Evolutionary conservation across 805 yeast species (phyloP), one percentile per base, ranked within the genome.

Genomic region (Kodamaea neixiangensis): DNA sequence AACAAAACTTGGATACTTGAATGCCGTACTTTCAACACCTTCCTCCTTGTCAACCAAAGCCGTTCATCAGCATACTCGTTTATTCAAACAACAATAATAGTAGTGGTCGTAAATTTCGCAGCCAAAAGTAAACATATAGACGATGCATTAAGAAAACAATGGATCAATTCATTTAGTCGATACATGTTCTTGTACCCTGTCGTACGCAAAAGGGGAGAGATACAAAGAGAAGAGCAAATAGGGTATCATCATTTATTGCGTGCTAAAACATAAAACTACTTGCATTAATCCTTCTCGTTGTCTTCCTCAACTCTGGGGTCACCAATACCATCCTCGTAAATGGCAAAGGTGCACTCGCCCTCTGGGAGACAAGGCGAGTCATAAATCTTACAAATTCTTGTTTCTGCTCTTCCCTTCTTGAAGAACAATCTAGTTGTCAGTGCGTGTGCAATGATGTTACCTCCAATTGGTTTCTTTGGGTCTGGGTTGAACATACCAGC

Each of bases 401-500:
- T 92, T 58, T 90, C 96, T 14, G 87, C 97, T 61, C 86, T 83
- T 48, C 97, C 97, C 72, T 94, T 94, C 64, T 86, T 87, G 67
- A 94, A 85, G 49, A 88, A 87, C 52, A 94, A 78, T 62, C 99
- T 81, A 2, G 99, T 94, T 5, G 98, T 93, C 2, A 97, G 91
- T 15, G 96, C 85, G 68, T 94, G 99, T 0, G 98, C 99, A 67
- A 94, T 86, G 60, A 94, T 94, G 64, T 94, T 93, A 61, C 99
- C 99, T 54, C 99, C 99, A 58, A 94, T 93, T 14, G 99, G 99
- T 68, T 94, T 94, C 68, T 94, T 94, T 13, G 98, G 97, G 68
- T 94, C 99, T 1, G 97, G 96, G 60, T 92, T 91, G 67, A 85
- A 92, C 74, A 83, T 73, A 21, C 82, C 78, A 39, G 83, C 83